Percentiles rank a stretch among this genome's conserved stretches.
phyloP scores from a whole-genome alignment of 352 stramenopile species.

The Phytophthora cactorum region DNA sequence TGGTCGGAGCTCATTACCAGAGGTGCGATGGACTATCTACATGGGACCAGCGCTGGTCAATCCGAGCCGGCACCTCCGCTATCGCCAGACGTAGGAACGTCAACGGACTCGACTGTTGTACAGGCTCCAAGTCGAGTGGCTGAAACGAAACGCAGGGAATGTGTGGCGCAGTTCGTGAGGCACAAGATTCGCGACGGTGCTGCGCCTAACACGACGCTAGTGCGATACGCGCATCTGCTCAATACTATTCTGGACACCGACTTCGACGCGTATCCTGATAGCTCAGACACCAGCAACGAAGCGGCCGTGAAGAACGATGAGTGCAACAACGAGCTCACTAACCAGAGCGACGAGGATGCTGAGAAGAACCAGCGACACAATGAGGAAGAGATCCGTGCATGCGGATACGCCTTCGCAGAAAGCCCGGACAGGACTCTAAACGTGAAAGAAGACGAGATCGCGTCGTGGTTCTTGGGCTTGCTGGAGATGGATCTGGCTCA shows the following conservation, averaged over 20 bases:
- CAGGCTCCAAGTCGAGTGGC: slow-evolving; percentile 24
- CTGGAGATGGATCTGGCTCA: slow-evolving; percentile 66
- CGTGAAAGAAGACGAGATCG: slow-evolving; percentile 74
- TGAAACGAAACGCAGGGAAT: slow-evolving; percentile 50
- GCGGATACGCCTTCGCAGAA: slow-evolving; percentile 29
- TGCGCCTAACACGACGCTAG: slow-evolving; percentile 71
- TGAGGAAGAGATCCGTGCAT: slow-evolving; percentile 30
- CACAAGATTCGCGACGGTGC: slow-evolving; percentile 71
- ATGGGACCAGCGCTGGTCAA: neutral
- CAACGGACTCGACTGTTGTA: slow-evolving; percentile 10
- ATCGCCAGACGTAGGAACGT: slow-evolving; percentile 23
- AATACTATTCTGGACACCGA: slow-evolving; percentile 76
- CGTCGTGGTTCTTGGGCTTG: slow-evolving; percentile 70
- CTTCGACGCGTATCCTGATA: slow-evolving; percentile 60
- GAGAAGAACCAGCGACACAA: slow-evolving; percentile 26
- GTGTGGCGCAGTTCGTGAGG: slow-evolving; percentile 65
- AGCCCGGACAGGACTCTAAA: slow-evolving; percentile 34
- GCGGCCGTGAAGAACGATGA: neutral
- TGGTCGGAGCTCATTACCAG: slow-evolving; percentile 83
- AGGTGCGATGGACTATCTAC: slow-evolving; percentile 47
- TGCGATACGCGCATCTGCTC: slow-evolving; percentile 62
- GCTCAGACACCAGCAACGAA: slow-evolving; percentile 31
- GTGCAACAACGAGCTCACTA: slow-evolving; percentile 13
- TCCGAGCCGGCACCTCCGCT: slow-evolving; percentile 29
- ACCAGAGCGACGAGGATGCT: slow-evolving; percentile 38